Conservation (phyloP, 169 alveolate genomes). For the Babesia bigemina region DNA sequence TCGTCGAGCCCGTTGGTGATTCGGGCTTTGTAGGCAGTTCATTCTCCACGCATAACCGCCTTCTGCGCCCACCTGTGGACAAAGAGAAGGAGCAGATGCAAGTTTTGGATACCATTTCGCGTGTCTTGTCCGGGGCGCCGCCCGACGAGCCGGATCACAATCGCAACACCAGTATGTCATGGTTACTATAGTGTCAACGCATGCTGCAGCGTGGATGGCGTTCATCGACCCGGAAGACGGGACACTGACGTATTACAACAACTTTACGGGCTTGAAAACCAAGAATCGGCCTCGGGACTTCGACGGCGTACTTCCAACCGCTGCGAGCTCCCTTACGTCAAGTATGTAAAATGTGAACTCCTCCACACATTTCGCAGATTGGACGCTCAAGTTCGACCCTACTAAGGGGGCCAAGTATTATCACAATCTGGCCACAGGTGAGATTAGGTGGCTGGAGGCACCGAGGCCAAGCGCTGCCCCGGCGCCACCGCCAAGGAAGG, state of each 20-base stretch:
- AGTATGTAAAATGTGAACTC: conserved; percentile 11
- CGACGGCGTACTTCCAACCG: conserved; percentile 54
- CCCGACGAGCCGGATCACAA: conserved; percentile 17
- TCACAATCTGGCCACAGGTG: conserved; percentile 56
- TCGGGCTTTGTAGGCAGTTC: background rate
- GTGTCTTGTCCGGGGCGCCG: conserved; percentile 47
- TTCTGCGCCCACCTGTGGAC: conserved; percentile 42
- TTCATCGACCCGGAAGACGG: conserved; percentile 61
- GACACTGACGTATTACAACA: conserved; percentile 52
- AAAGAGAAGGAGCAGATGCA: conserved; percentile 45
- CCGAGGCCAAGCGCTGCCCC: background rate
- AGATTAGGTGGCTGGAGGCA: conserved; percentile 56
- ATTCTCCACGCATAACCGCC: conserved; percentile 10
- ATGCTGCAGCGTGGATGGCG: conserved; percentile 55
- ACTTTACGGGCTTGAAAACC: conserved; percentile 53
- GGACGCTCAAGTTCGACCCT: conserved; percentile 66
- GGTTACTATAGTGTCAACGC: background rate
- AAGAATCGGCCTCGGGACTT: conserved; percentile 56
- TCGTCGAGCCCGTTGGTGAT: conserved; percentile 1
- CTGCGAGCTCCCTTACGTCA: conserved; percentile 46
- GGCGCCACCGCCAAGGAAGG: background rate
- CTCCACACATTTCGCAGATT: conserved; percentile 16
- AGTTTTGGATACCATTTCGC: conserved; percentile 9
- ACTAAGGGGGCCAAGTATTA: conserved; percentile 41
- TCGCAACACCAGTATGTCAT: conserved; percentile 30